phyloP scores from a whole-genome alignment of 208 protist species.

The Wallacemonas collosoma region DNA sequence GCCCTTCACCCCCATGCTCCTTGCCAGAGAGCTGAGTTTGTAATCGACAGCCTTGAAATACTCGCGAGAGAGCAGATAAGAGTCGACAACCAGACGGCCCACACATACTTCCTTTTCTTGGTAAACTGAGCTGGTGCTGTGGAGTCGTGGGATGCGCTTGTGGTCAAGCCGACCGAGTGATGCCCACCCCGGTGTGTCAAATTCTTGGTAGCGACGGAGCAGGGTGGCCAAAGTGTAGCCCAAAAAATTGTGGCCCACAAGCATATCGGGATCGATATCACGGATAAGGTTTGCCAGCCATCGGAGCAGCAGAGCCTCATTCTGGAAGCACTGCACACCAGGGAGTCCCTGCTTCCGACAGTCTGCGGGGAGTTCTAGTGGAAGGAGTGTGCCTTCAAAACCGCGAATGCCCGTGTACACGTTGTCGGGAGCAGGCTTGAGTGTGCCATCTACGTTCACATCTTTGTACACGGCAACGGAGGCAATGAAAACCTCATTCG shows the following conservation, averaged over 20 bases:
- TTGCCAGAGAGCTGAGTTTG: constrained; percentile 76
- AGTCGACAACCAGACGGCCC: constrained; percentile 96
- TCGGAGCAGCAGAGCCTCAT: constrained; percentile 81
- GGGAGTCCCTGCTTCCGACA: constrained; percentile 71
- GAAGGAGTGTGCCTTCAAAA: constrained; percentile 43
- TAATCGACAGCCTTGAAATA: constrained; percentile 93
- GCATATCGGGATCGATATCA: constrained; percentile 93
- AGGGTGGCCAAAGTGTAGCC: constrained; percentile 97
- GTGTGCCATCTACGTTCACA: constrained; percentile 73
- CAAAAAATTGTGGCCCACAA: constrained; percentile 98
- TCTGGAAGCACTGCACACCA: constrained; percentile 55
- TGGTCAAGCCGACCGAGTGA: constrained; percentile 89
- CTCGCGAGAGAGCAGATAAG: constrained; percentile 92
- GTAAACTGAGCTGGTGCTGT: constrained; percentile 35
- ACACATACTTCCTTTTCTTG: constrained; percentile 87
- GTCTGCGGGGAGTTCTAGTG: constrained; percentile 79
- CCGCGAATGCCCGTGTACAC: constrained; percentile 68
- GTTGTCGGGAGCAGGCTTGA: constrained; percentile 38
- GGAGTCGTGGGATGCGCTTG: constrained; percentile 73
- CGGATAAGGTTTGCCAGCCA: constrained; percentile 80
- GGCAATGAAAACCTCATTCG: constrained; percentile 92
- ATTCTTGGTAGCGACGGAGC: constrained; percentile 92
- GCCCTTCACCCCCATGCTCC: constrained; percentile 75
- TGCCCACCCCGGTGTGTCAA: constrained; percentile 91
- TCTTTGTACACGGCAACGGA: constrained; percentile 81